Base-by-base conservation (phyloP, 1,284 basidiomycete species). In the Malassezia sympodialis region DNA sequence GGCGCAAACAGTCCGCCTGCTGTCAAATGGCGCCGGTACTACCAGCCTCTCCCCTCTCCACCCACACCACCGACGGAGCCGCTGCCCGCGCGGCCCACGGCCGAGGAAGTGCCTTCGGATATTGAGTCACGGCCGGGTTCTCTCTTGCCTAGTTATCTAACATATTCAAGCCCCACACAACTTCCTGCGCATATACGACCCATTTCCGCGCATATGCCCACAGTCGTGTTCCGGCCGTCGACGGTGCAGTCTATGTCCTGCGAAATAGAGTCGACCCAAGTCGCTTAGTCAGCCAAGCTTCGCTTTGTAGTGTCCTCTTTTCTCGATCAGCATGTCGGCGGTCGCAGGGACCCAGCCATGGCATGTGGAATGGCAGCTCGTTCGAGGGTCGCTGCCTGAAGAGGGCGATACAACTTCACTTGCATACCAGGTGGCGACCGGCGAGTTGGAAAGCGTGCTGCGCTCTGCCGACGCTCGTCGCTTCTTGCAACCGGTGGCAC, bases 291-390 rank as follows among this genome's bases (percentile, higher is more conserved):
- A 39, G 2, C 37, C 15, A 19, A 2, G 19, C 37, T 10, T 19
- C 19, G n/a, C 5, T 19, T 2, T 19, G 17, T 21, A 3, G 15
- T 39, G 32, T 34, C 32, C 15, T 15, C 32, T 15, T 39, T 39
- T 39, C 21, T 39, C 19, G 37, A 26, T 17, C 41, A 30, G 27
- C 39, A 44, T 44, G 42, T 19, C 27, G 23, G 23, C 14, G 30
- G 10, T 19, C 26, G 37, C 54, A 14, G 51, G 54, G 54, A 17
- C 21, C 8, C 15, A 34, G 12, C 30, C 49, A 14, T 21, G 23
- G 30, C 54, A 56, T 30, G 31, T 19, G 2, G 55, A 57, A 12
- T 57, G 55, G 55, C 50, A 57, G 32, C 43, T 57, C 17, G 12
- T 52, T 6, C 43, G 49, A 8, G 50, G 55, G 5, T 19, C 21